Percentiles rank a stretch among this genome's conserved stretches.
These are phyloP conservation scores for Lipomyces oligophaga DNA, from an alignment of 805 yeast species.

Conservation along the genomic window DNA sequence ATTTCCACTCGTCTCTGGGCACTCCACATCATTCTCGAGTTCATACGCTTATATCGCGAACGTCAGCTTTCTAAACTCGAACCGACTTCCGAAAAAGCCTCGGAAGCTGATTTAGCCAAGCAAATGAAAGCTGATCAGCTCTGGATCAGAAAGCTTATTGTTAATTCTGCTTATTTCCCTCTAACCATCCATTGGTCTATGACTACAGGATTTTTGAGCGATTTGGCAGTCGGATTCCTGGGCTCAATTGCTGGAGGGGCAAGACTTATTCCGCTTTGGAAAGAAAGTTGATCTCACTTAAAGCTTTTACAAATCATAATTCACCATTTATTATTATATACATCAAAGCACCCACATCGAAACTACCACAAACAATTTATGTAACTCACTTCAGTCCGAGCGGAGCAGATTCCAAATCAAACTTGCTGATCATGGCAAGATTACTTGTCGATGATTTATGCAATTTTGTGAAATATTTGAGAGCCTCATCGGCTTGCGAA, in stretches of 20 bases:
- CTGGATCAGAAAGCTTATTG: conserved; percentile 33
- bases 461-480: conserved; percentile 52
- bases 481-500: conserved; percentile 54
- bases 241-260: conserved; percentile 39
- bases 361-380: not conserved
- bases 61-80: not conserved
- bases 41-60: conserved; percentile 30
- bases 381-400: not conserved
- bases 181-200: conserved; percentile 44
- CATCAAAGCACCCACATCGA: not conserved
- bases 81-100: not conserved
- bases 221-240: conserved; percentile 39
- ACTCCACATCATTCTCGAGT: conserved; percentile 39
- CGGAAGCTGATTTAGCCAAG: not conserved
- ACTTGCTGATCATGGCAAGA: conserved; percentile 12
- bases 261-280: conserved; percentile 30
- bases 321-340: too few species aligned
- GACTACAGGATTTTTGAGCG: conserved; percentile 36
- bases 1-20: conserved; percentile 41
- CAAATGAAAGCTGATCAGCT: conserved; percentile 2
- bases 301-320: too few species aligned
- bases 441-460: conserved; percentile 37
- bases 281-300: not conserved
- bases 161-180: conserved; percentile 43
- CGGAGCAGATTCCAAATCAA: conserved; percentile 17